Percentiles rank a stretch among this genome's conserved stretches.
Evolutionary conservation across 805 yeast genomes (phyloP).

Genomic region (Candida morakotiae): DNA sequence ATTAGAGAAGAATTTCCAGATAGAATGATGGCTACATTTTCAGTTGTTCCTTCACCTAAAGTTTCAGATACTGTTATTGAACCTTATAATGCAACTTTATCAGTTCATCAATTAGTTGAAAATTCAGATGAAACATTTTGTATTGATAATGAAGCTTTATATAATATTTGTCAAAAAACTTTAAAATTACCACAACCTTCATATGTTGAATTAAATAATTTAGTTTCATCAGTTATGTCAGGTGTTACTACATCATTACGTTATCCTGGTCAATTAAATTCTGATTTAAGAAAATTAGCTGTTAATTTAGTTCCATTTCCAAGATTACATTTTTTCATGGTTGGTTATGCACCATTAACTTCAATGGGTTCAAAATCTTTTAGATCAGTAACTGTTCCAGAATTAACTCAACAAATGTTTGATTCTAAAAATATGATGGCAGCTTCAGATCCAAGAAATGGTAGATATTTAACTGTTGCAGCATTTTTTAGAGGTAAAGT

Average conservation of each 20-base stretch:
- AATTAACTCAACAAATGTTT: constrained; percentile 90
- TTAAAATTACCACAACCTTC: constrained; percentile 77
- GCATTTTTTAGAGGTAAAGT: constrained; percentile 94
- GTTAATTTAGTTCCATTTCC: constrained; percentile 95
- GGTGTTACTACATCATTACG: constrained; percentile 93
- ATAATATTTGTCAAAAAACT: constrained; percentile 84
- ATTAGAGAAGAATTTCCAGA: constrained; percentile 92
- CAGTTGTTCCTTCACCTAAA: constrained; percentile 89
- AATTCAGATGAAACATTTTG: constrained; percentile 92
- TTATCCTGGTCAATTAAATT: constrained; percentile 92
- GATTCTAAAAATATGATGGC: constrained; percentile 95
- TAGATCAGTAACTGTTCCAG: constrained; percentile 83
- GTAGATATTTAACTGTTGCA: constrained; percentile 88
- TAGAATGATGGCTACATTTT: constrained; percentile 93
- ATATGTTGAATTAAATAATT: constrained; percentile 71
- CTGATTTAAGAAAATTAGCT: constrained; percentile 88
- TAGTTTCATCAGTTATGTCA: constrained; percentile 89
- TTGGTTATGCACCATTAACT: constrained; percentile 89
- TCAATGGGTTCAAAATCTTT: constrained; percentile 77
- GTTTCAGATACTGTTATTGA: constrained; percentile 92
- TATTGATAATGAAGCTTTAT: constrained; percentile 90
- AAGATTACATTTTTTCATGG: constrained; percentile 92
- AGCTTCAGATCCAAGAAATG: constrained; percentile 85
- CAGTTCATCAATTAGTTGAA: constrained; percentile 88
- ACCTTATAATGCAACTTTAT: constrained; percentile 90